These are phyloP conservation scores for Ophiosphaerella narmari DNA, from an alignment of 2,329 filamentous ascomycete species.

Conservation along the genomic window DNA sequence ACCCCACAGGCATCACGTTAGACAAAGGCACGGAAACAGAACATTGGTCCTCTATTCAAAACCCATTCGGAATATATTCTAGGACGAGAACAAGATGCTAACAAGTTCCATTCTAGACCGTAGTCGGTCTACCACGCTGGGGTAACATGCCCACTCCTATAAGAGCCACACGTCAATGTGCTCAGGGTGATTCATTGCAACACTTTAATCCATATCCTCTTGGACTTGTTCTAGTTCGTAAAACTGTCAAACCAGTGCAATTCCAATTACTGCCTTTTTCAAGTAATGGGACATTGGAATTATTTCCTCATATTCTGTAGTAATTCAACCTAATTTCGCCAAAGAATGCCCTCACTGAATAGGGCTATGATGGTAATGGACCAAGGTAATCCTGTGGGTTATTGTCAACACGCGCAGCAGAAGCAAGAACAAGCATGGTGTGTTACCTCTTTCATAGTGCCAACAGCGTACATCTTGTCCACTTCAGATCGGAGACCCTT, in stretches of 20 bases:
- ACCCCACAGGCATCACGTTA: slow-evolving; percentile 8
- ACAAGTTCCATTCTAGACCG: slow-evolving; percentile 5
- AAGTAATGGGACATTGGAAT: background rate
- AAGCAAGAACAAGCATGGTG: background rate
- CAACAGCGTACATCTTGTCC: slow-evolving; percentile 93
- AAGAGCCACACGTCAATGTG: background rate
- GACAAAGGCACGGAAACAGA: slow-evolving; percentile 29
- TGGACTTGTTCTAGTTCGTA: no score
- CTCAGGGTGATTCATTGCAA: background rate
- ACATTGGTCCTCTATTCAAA: slow-evolving; percentile 31
- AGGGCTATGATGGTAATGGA: slow-evolving; percentile 36
- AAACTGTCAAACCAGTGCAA: no score
- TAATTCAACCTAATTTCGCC: background rate
- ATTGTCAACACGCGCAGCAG: slow-evolving; percentile 14
- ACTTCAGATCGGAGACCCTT: slow-evolving; percentile 93
- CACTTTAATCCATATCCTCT: no score
- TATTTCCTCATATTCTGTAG: background rate
- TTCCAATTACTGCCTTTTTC: no score
- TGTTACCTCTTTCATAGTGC: slow-evolving; percentile 82
- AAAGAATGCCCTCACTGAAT: background rate
- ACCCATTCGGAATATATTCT: slow-evolving; percentile 16
- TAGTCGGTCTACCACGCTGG: background rate
- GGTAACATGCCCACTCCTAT: background rate
- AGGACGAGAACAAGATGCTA: slow-evolving; percentile 9
- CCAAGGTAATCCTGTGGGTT: slow-evolving; percentile 47